These are phyloP conservation scores for Neurospora africana DNA, from an alignment of 495 filamentous ascomycete genomes.

Conservation along the genomic window DNA sequence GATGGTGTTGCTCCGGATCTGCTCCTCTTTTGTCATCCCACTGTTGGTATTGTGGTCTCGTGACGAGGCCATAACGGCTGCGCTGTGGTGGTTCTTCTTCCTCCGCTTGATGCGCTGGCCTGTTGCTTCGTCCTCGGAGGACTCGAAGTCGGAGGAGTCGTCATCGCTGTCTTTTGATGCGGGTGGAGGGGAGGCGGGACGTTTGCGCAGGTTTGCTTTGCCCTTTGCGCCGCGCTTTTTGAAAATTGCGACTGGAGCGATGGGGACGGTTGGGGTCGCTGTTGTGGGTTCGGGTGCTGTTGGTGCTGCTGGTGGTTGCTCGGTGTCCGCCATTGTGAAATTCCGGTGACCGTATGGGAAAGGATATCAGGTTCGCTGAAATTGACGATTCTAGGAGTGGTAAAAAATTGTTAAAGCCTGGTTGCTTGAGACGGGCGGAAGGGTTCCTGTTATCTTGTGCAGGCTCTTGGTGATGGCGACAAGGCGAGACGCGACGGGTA, in stretches of 20 bases:
- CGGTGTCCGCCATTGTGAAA: conserved; percentile 12
- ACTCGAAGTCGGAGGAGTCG: conserved; percentile 51
- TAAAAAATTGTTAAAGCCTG: background rate
- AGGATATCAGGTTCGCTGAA: background rate
- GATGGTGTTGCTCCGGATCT: conserved; percentile 32
- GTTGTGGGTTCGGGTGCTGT: conserved; percentile 6
- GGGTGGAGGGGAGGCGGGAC: conserved; percentile 68
- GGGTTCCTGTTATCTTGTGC: background rate
- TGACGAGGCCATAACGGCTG: conserved; percentile 46
- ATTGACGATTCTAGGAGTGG: background rate
- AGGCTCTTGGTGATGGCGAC: background rate
- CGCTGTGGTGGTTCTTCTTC: conserved; percentile 45
- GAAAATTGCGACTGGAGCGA: conserved; percentile 55
- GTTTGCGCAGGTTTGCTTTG: conserved; percentile 74
- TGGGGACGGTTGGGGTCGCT: conserved; percentile 14
- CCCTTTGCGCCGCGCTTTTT: conserved; percentile 73
- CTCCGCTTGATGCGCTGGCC: conserved; percentile 67
- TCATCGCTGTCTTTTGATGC: conserved; percentile 43
- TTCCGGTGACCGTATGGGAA: background rate
- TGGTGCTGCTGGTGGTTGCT: conserved; percentile 11
- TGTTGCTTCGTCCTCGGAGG: conserved; percentile 60
- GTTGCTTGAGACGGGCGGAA: background rate
- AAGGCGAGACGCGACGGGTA: background rate
- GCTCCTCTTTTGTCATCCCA: conserved; percentile 19
- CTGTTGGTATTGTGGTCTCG: conserved; percentile 23